phyloP scores from a whole-genome alignment of 164 flowering plant genomes.

The Echeveria elegans region DNA sequence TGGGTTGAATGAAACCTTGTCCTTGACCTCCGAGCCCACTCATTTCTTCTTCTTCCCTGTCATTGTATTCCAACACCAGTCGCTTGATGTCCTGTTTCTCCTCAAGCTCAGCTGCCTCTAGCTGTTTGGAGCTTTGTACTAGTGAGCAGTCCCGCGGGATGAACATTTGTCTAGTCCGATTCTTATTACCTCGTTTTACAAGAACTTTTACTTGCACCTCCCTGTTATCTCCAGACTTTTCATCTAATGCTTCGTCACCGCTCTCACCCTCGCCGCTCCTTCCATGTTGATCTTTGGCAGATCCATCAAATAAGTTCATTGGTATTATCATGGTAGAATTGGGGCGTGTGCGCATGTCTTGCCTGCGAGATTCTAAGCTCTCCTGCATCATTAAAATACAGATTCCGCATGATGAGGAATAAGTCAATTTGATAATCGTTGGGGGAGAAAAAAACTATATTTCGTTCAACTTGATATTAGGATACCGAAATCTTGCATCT shows the following conservation, averaged over 20 bases:
- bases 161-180: constrained; percentile 79
- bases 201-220: constrained; percentile 83
- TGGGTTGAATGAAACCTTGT: constrained; percentile 41
- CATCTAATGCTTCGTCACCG: constrained; percentile 76
- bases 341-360: constrained; percentile 71
- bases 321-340: constrained; percentile 85
- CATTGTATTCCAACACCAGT: constrained; percentile 85
- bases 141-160: constrained; percentile 80
- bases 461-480: neutral
- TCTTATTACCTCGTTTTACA: constrained; percentile 90
- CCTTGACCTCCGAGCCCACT: constrained; percentile 54
- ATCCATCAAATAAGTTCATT: constrained; percentile 80
- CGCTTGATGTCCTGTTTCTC: constrained; percentile 94
- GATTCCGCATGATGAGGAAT: neutral
- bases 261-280: constrained; percentile 72
- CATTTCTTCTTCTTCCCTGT: constrained; percentile 85
- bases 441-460: neutral
- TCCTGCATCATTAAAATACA: constrained; percentile 45
- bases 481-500: neutral
- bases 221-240: constrained; percentile 55
- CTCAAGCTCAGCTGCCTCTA: constrained; percentile 94
- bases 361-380: constrained; percentile 82
- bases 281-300: constrained; percentile 65
- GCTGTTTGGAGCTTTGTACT: constrained; percentile 85
- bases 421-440: neutral